Percentiles rank a stretch among this genome's conserved stretches.
These are phyloP conservation scores for Nephelium lappaceum DNA, from an alignment of 345 rosid species.

Conservation along the genomic window DNA sequence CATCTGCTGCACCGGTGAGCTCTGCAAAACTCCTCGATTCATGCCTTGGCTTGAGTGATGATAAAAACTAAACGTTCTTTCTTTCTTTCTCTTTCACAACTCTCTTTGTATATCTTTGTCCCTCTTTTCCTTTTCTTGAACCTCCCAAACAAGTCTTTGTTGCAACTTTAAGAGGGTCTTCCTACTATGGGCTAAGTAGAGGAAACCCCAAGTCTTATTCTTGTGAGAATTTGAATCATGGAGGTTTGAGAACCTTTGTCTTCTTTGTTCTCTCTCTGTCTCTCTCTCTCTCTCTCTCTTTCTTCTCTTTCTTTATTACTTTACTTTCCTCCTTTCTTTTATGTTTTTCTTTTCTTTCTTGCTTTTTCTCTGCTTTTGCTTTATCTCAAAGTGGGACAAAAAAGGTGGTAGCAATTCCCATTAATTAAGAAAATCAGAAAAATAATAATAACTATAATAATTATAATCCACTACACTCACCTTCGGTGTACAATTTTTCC, in stretches of 20 bases:
- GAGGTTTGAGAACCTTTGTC: constrained; percentile 46
- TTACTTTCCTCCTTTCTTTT: constrained; percentile 37
- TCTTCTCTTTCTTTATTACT: constrained; percentile 38
- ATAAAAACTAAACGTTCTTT: constrained; percentile 16
- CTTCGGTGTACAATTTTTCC: constrained; percentile 15
- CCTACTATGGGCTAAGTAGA: constrained; percentile 47
- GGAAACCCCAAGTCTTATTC: constrained; percentile 13
- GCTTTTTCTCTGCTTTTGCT: constrained; percentile 75
- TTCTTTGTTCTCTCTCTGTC: constrained; percentile 45
- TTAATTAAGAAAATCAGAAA: constrained; percentile 23
- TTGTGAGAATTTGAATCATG: constrained; percentile 54
- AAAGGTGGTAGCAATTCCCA: constrained; percentile 59
- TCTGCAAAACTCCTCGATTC: constrained; percentile 77
- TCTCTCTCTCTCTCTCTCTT: constrained; percentile 34
- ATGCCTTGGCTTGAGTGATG: constrained; percentile 28
- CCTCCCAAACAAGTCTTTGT: constrained; percentile 37
- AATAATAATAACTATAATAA: constrained; percentile 15
- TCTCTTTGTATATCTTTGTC: neutral
- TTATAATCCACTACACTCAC: constrained; percentile 17
- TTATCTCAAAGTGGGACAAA: constrained; percentile 86
- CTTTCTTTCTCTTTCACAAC: constrained; percentile 21
- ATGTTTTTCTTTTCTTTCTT: constrained; percentile 40
- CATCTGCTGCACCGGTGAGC: constrained; percentile 81
- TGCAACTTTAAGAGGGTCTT: constrained; percentile 47
- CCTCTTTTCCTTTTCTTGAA: constrained; percentile 25